Base-by-base conservation (phyloP, 768 basidiomycete genomes). In the Dictyophora rubrovolvata region DNA sequence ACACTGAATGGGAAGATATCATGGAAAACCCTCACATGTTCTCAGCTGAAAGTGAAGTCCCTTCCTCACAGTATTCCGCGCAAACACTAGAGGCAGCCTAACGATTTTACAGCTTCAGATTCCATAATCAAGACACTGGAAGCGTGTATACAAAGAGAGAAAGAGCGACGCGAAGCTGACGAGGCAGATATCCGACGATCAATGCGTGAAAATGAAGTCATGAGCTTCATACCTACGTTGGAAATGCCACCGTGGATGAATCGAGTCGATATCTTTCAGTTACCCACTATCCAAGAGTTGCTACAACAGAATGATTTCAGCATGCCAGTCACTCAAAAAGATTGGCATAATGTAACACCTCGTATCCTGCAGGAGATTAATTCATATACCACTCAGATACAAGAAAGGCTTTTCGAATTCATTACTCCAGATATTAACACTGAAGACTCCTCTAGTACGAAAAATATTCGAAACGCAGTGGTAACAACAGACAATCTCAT, bases 331-430 rank as follows among this genome's bases (percentile, higher is more conserved):
- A 52, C 57, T 2, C 11, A 23, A 17, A 51, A 1, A 5, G 22
- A 18, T 33, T 59, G 57, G 57, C 5, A n/a, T 36, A 51, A 16
- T 8, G 49, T 21, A 11, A 51, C 21, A 22, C 49, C 50, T 12
- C 18, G 52, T 28, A 33, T 59, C 33, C 35, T 37, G 14, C 28
- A 59, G 23, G 57, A 59, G 23, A 59, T 56, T 46, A 22, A 48
- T 20, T 28, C 47, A 33, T 56, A 48, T 46, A n/a, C 55, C 10
- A 4, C 10, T n/a, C n/a, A 42, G 42, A 48, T 46, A 10, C 47
- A 48, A 28, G 18, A 21, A 21, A 17, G n/a, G 28, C 22, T 23
- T 10, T n/a, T 5, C 28, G 47, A 18, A 48, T 48, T 48, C 0
- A 48, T 8, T 8, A 6, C 8, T 28, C 34, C 18, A n/a, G 18